These are phyloP conservation scores for Plantago elongata DNA, from an alignment of 257 asterid genomes.

Conservation along the genomic window DNA sequence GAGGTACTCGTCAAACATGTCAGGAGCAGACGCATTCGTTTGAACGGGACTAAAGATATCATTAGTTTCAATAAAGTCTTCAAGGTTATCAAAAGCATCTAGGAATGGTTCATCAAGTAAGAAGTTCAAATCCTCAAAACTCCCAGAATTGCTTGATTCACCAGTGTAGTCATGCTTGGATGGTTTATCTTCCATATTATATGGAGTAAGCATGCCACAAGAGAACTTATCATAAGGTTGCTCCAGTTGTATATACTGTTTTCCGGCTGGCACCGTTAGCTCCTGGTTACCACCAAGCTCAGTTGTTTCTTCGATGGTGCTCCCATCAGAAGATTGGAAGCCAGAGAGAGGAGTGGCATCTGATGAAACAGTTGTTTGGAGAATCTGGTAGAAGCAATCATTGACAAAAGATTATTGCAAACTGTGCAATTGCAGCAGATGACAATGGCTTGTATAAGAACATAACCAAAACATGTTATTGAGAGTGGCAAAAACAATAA, in stretches of 20 bases:
- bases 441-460: not conserved
- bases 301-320: slow-evolving; percentile 37
- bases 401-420: slow-evolving; percentile 3
- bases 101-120: slow-evolving; percentile 59
- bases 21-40: slow-evolving; percentile 36
- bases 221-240: slow-evolving; percentile 34
- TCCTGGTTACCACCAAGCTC: slow-evolving; percentile 35
- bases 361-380: slow-evolving; percentile 40
- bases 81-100: slow-evolving; percentile 42
- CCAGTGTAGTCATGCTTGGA: slow-evolving; percentile 71
- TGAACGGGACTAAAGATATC: slow-evolving; percentile 55
- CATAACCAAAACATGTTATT: too few species aligned
- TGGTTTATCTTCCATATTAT: slow-evolving; percentile 31
- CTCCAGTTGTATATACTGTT: slow-evolving; percentile 29
- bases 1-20: slow-evolving; percentile 67
- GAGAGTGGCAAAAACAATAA: too few species aligned
- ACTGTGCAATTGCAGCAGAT: not conserved
- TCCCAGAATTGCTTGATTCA: slow-evolving; percentile 55
- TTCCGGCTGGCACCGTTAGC: slow-evolving; percentile 22
- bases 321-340: slow-evolving; percentile 29
- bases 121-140: slow-evolving; percentile 47
- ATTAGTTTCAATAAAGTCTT: slow-evolving; percentile 62
- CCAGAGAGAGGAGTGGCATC: slow-evolving; percentile 31
- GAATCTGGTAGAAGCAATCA: slow-evolving; percentile 48
- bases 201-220: slow-evolving; percentile 34